Conservation (phyloP, 305 asterid genomes). For the Ajuga reptans region DNA sequence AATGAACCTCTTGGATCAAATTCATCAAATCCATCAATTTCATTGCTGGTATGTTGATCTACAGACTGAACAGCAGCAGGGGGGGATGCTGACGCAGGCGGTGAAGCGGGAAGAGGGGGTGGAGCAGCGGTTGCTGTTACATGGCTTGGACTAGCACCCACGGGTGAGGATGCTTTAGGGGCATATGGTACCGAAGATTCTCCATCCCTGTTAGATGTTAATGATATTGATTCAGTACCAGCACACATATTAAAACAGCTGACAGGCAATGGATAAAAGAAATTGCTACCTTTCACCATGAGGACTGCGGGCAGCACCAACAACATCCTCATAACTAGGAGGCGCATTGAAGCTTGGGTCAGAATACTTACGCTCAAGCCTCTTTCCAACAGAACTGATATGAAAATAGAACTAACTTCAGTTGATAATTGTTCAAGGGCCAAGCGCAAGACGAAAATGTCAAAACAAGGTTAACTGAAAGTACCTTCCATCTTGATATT, state of each 20-base stretch:
- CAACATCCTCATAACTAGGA: slow-evolving; percentile 82
- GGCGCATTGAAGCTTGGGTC: slow-evolving; percentile 61
- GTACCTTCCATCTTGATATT: slow-evolving; percentile 82
- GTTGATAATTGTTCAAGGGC: slow-evolving; percentile 6
- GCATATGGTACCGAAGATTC: slow-evolving; percentile 53
- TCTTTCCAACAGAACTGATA: slow-evolving; percentile 38
- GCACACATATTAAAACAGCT: slow-evolving; percentile 17
- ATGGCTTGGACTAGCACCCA: slow-evolving; percentile 48
- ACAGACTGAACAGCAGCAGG: slow-evolving; percentile 29
- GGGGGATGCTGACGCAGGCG: slow-evolving; percentile 37
- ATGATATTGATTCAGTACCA: slow-evolving; percentile 24
- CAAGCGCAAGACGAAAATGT: slow-evolving; percentile 11
- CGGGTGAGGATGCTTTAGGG: slow-evolving; percentile 53
- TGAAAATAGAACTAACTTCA: slow-evolving; percentile 11
- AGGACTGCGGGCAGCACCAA: slow-evolving; percentile 63
- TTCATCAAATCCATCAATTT: slow-evolving; percentile 68
- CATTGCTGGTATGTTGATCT: slow-evolving; percentile 34
- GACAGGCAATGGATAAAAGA: slow-evolving; percentile 5
- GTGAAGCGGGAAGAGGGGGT: slow-evolving; percentile 42
- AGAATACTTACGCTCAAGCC: slow-evolving; percentile 48
- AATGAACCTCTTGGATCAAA: slow-evolving; percentile 86
- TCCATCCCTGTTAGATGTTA: slow-evolving; percentile 51
- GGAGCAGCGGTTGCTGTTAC: slow-evolving; percentile 32
- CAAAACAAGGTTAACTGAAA: not conserved
- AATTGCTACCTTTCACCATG: slow-evolving; percentile 51